Percentiles rank a stretch among this genome's conserved stretches.
These are phyloP conservation scores for Pythium apleroticum DNA, from an alignment of 352 stramenopile species.

Conservation along the genomic window DNA sequence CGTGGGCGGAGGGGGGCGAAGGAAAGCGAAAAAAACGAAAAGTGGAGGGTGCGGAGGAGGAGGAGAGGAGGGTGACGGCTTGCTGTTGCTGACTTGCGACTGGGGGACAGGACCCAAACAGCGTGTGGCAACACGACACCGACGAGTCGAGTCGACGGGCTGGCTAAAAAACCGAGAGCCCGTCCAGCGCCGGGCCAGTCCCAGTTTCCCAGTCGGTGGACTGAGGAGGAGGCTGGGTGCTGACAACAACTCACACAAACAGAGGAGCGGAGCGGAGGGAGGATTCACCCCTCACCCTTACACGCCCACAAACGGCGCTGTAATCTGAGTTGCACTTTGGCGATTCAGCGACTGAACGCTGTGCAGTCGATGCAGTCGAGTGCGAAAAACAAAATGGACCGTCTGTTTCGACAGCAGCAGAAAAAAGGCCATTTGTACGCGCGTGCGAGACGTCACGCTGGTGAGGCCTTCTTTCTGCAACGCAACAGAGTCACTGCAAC, in stretches of 20 bases:
- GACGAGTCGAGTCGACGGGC: slow-evolving; percentile 15
- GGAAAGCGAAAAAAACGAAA: slow-evolving; percentile 13
- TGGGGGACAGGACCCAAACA: slow-evolving; percentile 17
- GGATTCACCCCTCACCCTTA: slow-evolving; percentile 12
- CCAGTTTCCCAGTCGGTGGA: slow-evolving; percentile 9
- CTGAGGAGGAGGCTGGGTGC: slow-evolving; percentile 7
- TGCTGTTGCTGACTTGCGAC: slow-evolving; percentile 32
- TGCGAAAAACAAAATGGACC: slow-evolving; percentile 23
- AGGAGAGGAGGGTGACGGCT: slow-evolving; percentile 23
- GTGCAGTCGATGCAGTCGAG: slow-evolving; percentile 20
- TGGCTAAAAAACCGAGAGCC: slow-evolving; percentile 25
- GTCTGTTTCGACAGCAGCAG: slow-evolving; percentile 22
- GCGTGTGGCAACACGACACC: slow-evolving; percentile 28
- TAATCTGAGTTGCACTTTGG: slow-evolving; percentile 36
- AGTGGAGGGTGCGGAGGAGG: slow-evolving; percentile 10
- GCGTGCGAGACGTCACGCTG: slow-evolving; percentile 26
- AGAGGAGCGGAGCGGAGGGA: slow-evolving; percentile 8
- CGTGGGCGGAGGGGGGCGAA: neutral
- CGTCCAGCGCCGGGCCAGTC: slow-evolving; percentile 23
- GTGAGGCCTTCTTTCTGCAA: slow-evolving; percentile 12
- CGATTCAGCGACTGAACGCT: slow-evolving; percentile 31
- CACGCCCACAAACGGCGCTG: slow-evolving; percentile 16
- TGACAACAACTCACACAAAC: slow-evolving; percentile 21
- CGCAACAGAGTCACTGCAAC: slow-evolving; percentile 26
- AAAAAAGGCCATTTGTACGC: slow-evolving; percentile 30